Evolutionary conservation across 345 rosid genomes (phyloP), one percentile per base, ranked within the genome.

Genomic region (Gossypium thurberi): DNA sequence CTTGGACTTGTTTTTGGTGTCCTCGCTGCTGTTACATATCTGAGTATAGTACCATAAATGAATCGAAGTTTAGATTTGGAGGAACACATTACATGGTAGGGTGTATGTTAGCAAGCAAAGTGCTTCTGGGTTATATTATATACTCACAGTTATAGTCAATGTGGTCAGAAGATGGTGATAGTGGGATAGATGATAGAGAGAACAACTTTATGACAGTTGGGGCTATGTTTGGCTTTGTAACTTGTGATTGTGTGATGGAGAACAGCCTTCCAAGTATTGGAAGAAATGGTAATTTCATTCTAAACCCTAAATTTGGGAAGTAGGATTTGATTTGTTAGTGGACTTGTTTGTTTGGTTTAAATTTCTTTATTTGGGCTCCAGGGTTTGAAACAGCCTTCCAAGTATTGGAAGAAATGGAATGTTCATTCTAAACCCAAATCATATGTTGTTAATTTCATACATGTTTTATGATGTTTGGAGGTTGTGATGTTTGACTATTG

Each of bases 1-100:
- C 61, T 58, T 25, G 73, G 76, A 56, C 61, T 65, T 72, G 52
- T 66, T 72, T 70, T 64, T 66, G 26, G 64, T 12, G 63, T 50
- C 73, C 69, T 4, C 11, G 50, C 63, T 37, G 57, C 63, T 18
- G 42, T 72, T 77, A 56, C 42, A 66, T 15, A 37, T 6, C 10
- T 57, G 26, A 66, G 57, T 11, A 25, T 25, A 33, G 40, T 33
- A 10, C 50, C 23, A 13, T 14, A 47, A 14, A 11, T 40, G 43
- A 14, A 37, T 56, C 25, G 62, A 10, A 48, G n/a, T 58, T 66
- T 8, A 58, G 7, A 37, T 44, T 33, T 10, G 69, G 28, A 65
- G 70, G 70, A 46, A 44, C 47, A 40, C 33, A 62, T 76, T 21
- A 8, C 70, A 62, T 2, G 13, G 25, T 48, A 33, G 33, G 12